Conservation (phyloP, 2,329 filamentous ascomycete genomes). For the Coniochaeta pulveracea region DNA sequence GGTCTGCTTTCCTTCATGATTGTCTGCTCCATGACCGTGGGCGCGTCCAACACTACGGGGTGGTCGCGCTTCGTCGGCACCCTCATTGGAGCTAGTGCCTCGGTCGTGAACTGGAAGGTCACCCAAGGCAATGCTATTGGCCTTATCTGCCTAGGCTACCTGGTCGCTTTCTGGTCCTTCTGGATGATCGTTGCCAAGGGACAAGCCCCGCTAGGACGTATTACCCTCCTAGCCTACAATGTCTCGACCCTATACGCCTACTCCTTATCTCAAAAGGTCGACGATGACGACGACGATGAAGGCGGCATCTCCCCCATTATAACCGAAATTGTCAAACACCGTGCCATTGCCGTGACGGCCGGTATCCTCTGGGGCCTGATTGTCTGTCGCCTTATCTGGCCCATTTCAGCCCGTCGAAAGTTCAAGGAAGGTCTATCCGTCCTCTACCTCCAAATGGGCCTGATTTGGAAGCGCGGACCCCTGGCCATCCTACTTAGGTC, state of each 20-base stretch:
- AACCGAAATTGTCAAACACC: constrained; percentile 75
- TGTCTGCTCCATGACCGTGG: constrained; percentile 95
- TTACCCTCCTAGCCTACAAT: constrained; percentile 93
- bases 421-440: constrained; percentile 81
- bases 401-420: constrained; percentile 79
- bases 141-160: constrained; percentile 71
- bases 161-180: constrained; percentile 74
- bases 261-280: constrained; percentile 69
- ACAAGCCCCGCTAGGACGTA: constrained; percentile 83
- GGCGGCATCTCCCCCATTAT: constrained; percentile 77
- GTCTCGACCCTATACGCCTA: constrained; percentile 91
- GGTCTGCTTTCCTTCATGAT: constrained; percentile 95
- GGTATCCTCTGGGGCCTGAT: constrained; percentile 90
- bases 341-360: constrained; percentile 73
- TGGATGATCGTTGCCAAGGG: constrained; percentile 78
- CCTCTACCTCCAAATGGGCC: constrained; percentile 87
- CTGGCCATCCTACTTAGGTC: constrained; percentile 60
- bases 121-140: constrained; percentile 62
- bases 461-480: constrained; percentile 93
- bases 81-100: constrained; percentile 64
- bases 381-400: constrained; percentile 83
- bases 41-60: constrained; percentile 88
- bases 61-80: constrained; percentile 80
- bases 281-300: constrained; percentile 78
- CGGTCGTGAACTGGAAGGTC: constrained; percentile 67